Base-by-base conservation (phyloP, 305 asterid genomes). In the Ruellia speciosa region DNA sequence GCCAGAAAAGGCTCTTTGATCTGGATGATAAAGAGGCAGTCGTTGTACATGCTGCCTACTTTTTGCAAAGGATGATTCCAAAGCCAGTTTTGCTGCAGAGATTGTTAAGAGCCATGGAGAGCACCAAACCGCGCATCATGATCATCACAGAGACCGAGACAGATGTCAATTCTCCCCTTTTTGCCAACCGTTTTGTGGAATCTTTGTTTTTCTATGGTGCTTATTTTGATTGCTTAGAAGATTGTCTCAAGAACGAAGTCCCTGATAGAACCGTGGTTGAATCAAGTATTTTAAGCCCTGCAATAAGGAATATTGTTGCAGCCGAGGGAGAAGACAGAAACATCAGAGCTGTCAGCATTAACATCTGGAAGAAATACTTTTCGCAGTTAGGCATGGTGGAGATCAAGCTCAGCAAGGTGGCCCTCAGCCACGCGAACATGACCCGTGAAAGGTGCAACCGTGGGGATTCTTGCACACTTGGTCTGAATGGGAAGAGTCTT, bases 391-490 rank as follows among this genome's bases (percentile, higher is more conserved):
- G 74, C 2, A 56, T 72, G 66, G 70, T 45, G 61, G 79, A 75
- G 56, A 34, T 37, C 4, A 66, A 63, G 14, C 51, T 75, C 4
- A 68, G 77, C 33, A 19, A 54, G 45, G 45, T 65, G 12, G 64
- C 75, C 18, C 33, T 70, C 35, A 41, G 18, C 46, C 81, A 73
- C 15, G 79, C 72, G 11, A 61, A 59, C 10, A 53, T 77, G 68
- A 64, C 73, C 7, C 66, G 67, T 2, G 34, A 73, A n/a, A 50
- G 64, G 16, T 73, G 71, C 41, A 37, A 63, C 2, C 62, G 70
- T 51, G 69, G 71, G 11, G 66, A 56, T 52, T 70, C 78, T 15
- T 82, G 84, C 73, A 72, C 50, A 9, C 51, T 82, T 13, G 66
- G 56, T 13, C 35, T 16, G 18, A 68, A 66, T 8, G 83, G 84